Base-by-base conservation (phyloP, 2,329 filamentous ascomycete genomes). In the Teratosphaeria destructans region DNA sequence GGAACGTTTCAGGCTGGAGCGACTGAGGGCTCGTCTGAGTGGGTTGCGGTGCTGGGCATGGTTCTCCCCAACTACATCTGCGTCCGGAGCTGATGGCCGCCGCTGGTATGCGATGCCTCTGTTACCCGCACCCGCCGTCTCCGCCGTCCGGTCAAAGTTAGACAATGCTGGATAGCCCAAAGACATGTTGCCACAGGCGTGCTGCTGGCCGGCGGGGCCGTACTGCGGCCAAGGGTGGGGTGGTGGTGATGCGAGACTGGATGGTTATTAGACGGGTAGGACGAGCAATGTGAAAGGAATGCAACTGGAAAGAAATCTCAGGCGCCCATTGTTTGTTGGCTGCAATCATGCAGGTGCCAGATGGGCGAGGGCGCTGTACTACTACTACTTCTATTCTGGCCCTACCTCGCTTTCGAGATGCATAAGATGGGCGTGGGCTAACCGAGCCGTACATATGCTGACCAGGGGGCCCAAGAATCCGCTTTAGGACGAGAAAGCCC, bases 131-230 rank as follows among this genome's bases (percentile, higher is more conserved):
- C 75, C 75, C 61, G 70, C 65, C 29, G 66, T 68, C 59, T 71
- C 65, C 60, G 71, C 72, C 57, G 72, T 71, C 29, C 69, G 70
- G 68, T 79, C 76, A 63, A 69, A 72, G 63, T 76, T 77, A 65
- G 65, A 64, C 57, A 75, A 73, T 54, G 69, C 67, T 61, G 77
- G 75, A 65, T 76, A 76, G 65, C 75, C 75, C 57, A 76, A 66
- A 61, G 73, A 74, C 76, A 78, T 78, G 26, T 43, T 60, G 54
- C 3, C 43, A 49, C 4, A 11, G 16, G 43, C 43, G 16, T 49
- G 43, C 43, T 49, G 43, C 23, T n/a, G 16, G 3, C 16, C 1
- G n/a, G 6, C n/a, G 8, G n/a, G 19, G n/a, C 7, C 37, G 16
- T n/a, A 43, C 37, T 43, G 37, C 37, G n/a, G 37, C 12, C 37